These are phyloP conservation scores for Paraleonurus japonicus DNA, from an alignment of 257 asterid genomes.

Conservation along the genomic window DNA sequence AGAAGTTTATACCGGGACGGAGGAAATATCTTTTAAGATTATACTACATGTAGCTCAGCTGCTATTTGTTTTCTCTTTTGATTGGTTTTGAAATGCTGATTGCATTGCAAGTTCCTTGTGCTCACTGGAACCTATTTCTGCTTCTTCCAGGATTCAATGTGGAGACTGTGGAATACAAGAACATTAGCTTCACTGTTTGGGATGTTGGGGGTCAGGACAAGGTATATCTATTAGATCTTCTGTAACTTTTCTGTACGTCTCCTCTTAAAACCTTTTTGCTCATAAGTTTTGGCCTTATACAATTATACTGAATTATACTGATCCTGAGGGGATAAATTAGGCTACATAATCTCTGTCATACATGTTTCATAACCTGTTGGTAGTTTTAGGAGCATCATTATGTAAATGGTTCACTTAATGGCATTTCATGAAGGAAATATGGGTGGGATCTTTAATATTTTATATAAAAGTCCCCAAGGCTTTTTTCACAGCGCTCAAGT, in stretches of 20 bases:
- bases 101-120: not conserved
- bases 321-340: not conserved
- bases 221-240: slow-evolving; percentile 19
- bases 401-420: not conserved
- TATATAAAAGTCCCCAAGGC: not conserved
- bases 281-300: not conserved
- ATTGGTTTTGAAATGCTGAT: not conserved
- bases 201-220: slow-evolving; percentile 49
- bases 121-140: not conserved
- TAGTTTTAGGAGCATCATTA: not conserved
- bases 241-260: not conserved
- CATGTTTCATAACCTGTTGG: not conserved
- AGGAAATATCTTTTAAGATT: not conserved
- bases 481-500: not conserved
- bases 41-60: not conserved
- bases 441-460: not conserved
- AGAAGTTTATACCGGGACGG: no score
- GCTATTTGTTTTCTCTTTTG: not conserved
- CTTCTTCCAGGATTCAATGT: slow-evolving; percentile 36
- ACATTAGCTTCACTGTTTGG: slow-evolving; percentile 45
- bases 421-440: not conserved
- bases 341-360: not conserved
- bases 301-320: not conserved
- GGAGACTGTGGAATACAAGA: slow-evolving; percentile 41
- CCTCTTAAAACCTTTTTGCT: not conserved